Evolutionary conservation across 2,329 filamentous ascomycete species (phyloP).

Genomic region (Penicillium polonicum): DNA sequence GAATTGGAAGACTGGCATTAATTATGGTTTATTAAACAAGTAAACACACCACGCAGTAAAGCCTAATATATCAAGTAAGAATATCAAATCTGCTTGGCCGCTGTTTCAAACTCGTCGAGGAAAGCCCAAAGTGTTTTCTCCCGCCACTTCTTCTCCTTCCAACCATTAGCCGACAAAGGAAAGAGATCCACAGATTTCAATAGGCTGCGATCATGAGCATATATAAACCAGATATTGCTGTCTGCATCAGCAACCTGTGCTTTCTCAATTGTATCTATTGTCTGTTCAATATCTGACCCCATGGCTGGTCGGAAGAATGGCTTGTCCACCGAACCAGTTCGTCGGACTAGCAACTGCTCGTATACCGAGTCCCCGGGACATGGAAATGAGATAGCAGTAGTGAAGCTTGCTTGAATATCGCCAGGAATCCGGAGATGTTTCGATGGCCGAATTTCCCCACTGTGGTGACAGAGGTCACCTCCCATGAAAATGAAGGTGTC

Average conservation of each 20-base stretch:
- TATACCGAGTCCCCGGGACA: conserved; percentile 7
- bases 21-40: no score
- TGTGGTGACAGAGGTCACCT: conserved; percentile 50
- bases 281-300: neutral
- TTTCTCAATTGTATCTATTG: conserved; percentile 5
- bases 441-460: conserved; percentile 48
- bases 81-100: neutral
- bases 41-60: neutral
- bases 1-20: no score
- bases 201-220: conserved; percentile 31
- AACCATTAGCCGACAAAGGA: conserved; percentile 29
- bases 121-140: conserved; percentile 26
- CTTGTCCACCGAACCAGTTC: neutral
- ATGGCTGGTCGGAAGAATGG: conserved; percentile 7
- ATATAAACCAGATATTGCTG: conserved; percentile 31
- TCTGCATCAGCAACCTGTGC: conserved; percentile 29
- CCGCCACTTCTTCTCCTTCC: conserved; percentile 29
- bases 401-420: neutral
- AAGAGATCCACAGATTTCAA: conserved; percentile 28
- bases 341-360: neutral
- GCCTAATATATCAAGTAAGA: neutral
- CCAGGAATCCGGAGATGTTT: conserved; percentile 30
- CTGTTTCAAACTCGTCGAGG: conserved; percentile 15
- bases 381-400: conserved; percentile 30
- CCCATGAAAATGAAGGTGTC: conserved; percentile 52